Conservation (phyloP, 805 yeast species). For the Starmerella floricola region DNA sequence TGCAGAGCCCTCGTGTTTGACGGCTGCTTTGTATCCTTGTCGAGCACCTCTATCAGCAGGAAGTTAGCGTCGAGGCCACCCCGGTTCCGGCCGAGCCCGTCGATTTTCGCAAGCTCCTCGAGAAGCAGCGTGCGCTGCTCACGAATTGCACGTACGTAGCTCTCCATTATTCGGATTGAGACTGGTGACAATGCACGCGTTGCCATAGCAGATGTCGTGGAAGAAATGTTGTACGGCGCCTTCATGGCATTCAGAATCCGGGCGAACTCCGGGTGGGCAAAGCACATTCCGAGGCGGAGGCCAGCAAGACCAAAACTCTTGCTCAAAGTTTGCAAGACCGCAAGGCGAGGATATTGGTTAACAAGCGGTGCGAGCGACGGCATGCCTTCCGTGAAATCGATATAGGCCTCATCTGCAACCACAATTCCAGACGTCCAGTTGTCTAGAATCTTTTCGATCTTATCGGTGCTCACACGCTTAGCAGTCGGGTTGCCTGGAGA, state of each 20-base stretch:
- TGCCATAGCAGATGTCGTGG: conserved; percentile 66
- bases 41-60: conserved; percentile 58
- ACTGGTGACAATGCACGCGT: conserved; percentile 51
- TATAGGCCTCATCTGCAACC: conserved; percentile 81
- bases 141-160: conserved; percentile 38
- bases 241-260: conserved; percentile 73
- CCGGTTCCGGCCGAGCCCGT: conserved; percentile 57
- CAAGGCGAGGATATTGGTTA: conserved; percentile 67
- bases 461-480: conserved; percentile 39
- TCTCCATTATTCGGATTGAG: conserved; percentile 49
- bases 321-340: conserved; percentile 82
- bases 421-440: conserved; percentile 68
- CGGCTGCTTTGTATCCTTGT: conserved; percentile 46
- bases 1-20: conserved; percentile 52
- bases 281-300: conserved; percentile 77
- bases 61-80: conserved; percentile 89
- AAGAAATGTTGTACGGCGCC: conserved; percentile 89
- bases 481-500: conserved; percentile 98
- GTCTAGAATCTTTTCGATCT: conserved; percentile 39
- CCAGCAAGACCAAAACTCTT: conserved; percentile 97
- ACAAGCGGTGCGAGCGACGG: conserved; percentile 69
- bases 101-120: conserved; percentile 40
- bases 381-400: conserved; percentile 58
- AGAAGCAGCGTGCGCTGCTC: conserved; percentile 46
- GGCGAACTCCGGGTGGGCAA: conserved; percentile 48